phyloP scores from a whole-genome alignment of 495 filamentous ascomycete species.

The Aspergillus hancockii region DNA sequence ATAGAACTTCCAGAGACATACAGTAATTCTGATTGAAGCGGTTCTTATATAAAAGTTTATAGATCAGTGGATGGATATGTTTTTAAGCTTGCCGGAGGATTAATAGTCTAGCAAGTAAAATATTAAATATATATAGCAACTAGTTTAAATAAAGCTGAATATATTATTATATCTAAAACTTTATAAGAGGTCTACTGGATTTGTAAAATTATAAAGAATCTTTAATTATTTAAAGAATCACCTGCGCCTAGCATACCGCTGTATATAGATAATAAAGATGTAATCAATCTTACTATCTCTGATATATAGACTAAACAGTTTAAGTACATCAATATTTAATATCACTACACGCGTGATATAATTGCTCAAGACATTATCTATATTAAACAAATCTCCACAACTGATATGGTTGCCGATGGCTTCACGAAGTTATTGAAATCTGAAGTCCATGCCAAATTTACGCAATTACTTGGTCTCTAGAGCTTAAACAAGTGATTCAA shows the following conservation, averaged over 20 bases:
- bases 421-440: no score
- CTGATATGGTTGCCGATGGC: conserved; percentile 5
- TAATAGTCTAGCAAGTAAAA: not conserved
- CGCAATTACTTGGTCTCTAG: no score
- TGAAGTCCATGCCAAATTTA: no score
- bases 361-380: conserved; percentile 3
- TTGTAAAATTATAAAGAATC: conserved; percentile 1
- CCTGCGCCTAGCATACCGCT: conserved; percentile 4
- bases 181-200: conserved; percentile 2
- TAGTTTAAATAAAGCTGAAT: conserved; percentile 3
- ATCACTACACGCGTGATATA: conserved; percentile 4
- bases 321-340: not conserved
- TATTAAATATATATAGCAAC: not conserved
- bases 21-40: not conserved
- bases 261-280: conserved; percentile 2
- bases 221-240: conserved; percentile 2
- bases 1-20: not conserved
- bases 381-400: not conserved
- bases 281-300: conserved; percentile 1
- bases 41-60: not conserved
- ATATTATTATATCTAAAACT: not conserved
- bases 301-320: not conserved
- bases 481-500: no score
- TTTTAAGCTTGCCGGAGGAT: conserved; percentile 3
- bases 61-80: conserved; percentile 5